Base-by-base conservation (phyloP, 2,329 filamentous ascomycete species). In the Phyllosticta capitalensis region DNA sequence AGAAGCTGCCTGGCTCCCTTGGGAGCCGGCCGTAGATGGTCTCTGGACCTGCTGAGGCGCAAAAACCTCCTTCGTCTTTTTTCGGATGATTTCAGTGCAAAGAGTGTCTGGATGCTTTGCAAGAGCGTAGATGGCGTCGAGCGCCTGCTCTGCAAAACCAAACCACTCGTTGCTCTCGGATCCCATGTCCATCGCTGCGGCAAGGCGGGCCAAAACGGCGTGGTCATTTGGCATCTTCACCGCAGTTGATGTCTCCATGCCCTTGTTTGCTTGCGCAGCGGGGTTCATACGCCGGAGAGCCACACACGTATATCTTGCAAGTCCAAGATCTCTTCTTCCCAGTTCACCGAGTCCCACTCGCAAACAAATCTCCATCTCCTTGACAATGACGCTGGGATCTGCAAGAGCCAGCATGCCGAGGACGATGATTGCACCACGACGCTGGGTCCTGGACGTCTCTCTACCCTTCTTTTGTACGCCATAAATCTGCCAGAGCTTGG, bases 401-500 rank as follows among this genome's bases (percentile, higher is more conserved):
- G 95, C 94, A 2, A 94, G 86, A 4, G 92, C 92, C 57, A 99
- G 81, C 95, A 99, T 99, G 17, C 95, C 92, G 2, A 99, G 80
- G 6, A 97, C 89, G 64, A 99, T 97, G 70, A 99, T 97, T 55
- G 94, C 87, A 24, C 94, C 94, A 51, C 94, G 84, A 63, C 94
- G 83, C 72, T 97, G 94, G 1, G 86, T 92, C 67, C 86, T 88
- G 0, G 94, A 97, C 52, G 96, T 96, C 61, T 96, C 92, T 62
- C 67, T 72, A 14, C 54, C 54, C 52, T 89, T 86, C 76, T 87
- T 94, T 69, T 96, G 92, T 52, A 96, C 87, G 48, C 92, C 90
- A 69, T 99, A 99, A 2, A 99, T 92, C 69, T 96, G 91, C 94
- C 95, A 99, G 5, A 99, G 79, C 76, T 97, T 99, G 56, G 88